Conservation (phyloP, 1,284 basidiomycete species). For the Ceratobasidium sp. region DNA sequence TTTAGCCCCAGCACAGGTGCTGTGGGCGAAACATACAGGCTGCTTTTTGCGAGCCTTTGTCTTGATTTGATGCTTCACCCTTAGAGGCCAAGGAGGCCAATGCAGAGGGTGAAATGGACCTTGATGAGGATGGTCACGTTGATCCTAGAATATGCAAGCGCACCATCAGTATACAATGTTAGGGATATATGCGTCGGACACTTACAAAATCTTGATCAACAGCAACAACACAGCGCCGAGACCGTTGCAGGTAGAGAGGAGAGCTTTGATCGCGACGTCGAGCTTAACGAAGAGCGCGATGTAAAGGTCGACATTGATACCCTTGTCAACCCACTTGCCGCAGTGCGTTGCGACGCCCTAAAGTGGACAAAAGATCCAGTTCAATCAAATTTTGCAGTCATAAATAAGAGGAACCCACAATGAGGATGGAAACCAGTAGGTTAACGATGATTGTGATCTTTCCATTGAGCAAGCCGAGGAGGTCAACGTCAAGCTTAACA, state of each 20-base stretch:
- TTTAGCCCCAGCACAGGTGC: too few relatives aligned
- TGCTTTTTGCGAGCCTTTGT: too few relatives aligned
- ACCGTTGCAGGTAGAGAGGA: constrained; percentile 40
- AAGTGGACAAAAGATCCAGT: too few relatives aligned
- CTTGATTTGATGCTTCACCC: neutral
- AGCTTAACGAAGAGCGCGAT: constrained; percentile 29
- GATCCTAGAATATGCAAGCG: neutral
- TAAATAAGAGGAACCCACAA: neutral
- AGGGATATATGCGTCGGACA: neutral
- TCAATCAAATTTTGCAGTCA: neutral
- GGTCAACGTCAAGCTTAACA: constrained; percentile 33
- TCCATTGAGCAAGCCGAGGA: constrained; percentile 37
- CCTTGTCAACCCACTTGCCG: constrained; percentile 39
- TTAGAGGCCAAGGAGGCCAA: constrained; percentile 38
- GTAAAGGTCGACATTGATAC: constrained; percentile 26
- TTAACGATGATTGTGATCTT: constrained; percentile 37
- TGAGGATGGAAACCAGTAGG: constrained; percentile 29
- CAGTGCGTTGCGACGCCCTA: constrained; percentile 37
- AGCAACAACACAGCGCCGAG: constrained; percentile 32
- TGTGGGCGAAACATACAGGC: too few relatives aligned
- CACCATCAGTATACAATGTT: neutral
- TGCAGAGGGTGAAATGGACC: constrained; percentile 39
- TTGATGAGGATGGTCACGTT: constrained; percentile 36
- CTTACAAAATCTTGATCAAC: constrained; percentile 37
- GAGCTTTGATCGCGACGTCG: constrained; percentile 21